Evolutionary conservation across 257 asterid species (phyloP).

Genomic region (Anisodus tanguticus): DNA sequence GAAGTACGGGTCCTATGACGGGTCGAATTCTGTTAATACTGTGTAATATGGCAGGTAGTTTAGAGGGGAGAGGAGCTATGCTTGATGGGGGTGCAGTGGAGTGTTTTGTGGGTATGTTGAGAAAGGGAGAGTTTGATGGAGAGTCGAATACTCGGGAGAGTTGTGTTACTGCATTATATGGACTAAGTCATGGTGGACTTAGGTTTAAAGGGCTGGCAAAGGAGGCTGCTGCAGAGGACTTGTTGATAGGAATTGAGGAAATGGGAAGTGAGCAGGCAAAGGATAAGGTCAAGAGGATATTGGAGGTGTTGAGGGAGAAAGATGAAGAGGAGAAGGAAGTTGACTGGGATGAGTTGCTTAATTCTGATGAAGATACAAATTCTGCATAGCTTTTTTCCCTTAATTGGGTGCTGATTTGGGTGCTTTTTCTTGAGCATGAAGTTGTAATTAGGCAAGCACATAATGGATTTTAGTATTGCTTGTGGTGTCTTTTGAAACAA

Average conservation of each 20-base stretch:
- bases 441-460: background rate
- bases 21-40: slow-evolving; percentile 63
- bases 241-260: slow-evolving; percentile 53
- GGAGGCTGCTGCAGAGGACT: slow-evolving; percentile 75
- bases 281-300: slow-evolving; percentile 55
- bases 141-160: slow-evolving; percentile 55
- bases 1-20: slow-evolving; percentile 53
- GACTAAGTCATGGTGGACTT: slow-evolving; percentile 88
- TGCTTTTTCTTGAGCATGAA: no score
- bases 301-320: slow-evolving; percentile 66
- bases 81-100: slow-evolving; percentile 67
- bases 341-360: slow-evolving; percentile 88
- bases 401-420: background rate
- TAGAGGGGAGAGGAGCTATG: slow-evolving; percentile 78
- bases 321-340: slow-evolving; percentile 74
- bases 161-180: slow-evolving; percentile 63
- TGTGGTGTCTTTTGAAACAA: background rate
- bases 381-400: background rate
- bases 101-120: slow-evolving; percentile 58
- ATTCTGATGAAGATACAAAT: slow-evolving; percentile 47
- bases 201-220: slow-evolving; percentile 87
- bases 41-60: slow-evolving; percentile 67
- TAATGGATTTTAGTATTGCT: background rate
- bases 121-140: slow-evolving; percentile 49
- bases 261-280: slow-evolving; percentile 47